A percentile compares a stretch with the other conserved stretches of the same genome.
Conservation (phyloP, 2,329 filamentous ascomycete species). For the Fusarium udum region DNA sequence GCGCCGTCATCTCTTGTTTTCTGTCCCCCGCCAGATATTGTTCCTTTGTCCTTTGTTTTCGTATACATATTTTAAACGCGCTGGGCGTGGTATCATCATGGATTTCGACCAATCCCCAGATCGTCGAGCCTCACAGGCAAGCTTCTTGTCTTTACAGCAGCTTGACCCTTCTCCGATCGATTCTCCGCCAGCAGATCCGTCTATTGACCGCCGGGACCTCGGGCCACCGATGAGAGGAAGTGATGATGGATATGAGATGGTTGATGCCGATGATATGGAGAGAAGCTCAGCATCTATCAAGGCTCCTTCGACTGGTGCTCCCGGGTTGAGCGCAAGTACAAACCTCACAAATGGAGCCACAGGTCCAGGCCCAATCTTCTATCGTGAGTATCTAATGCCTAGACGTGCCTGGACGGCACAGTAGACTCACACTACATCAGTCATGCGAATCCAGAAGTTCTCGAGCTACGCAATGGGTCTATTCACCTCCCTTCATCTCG, state of each 20-base stretch:
- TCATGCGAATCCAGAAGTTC: conserved; percentile 79
- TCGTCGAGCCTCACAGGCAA: conserved; percentile 40
- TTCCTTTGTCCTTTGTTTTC: not conserved
- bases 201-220: conserved; percentile 55
- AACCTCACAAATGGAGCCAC: conserved; percentile 31
- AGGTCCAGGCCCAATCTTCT: conserved; percentile 77
- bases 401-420: not conserved
- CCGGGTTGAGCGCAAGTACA: conserved; percentile 66
- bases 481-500: conserved; percentile 80
- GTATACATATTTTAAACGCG: not conserved
- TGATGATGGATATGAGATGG: conserved; percentile 45
- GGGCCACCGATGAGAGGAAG: conserved; percentile 38
- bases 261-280: conserved; percentile 45
- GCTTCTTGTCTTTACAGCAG: conserved; percentile 73
- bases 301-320: conserved; percentile 55
- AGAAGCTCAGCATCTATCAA: conserved; percentile 47
- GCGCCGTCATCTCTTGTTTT: conserved; percentile 24
- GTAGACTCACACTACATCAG: conserved; percentile 20
- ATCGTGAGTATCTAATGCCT: conserved; percentile 63
- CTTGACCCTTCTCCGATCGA: conserved; percentile 86
- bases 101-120: conserved; percentile 35
- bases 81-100: conserved; percentile 35
- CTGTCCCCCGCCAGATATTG: conserved; percentile 28
- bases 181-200: conserved; percentile 55
- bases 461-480: conserved; percentile 85